Evolutionary conservation across 345 rosid species (phyloP).

Genomic region (Camelina neglecta): DNA sequence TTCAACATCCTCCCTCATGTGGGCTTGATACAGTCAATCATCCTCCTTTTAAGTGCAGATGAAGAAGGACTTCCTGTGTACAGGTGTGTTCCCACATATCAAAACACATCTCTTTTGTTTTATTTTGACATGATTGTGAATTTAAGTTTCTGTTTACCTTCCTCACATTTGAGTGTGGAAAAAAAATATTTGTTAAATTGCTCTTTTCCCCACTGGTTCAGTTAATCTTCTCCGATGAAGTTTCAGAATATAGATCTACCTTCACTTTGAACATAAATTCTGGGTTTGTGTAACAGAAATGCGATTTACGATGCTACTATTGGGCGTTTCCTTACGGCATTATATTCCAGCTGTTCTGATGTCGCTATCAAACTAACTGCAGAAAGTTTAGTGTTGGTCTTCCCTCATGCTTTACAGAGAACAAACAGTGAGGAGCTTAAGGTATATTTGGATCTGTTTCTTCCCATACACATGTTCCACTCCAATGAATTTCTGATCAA

Average conservation of each 20-base stretch:
- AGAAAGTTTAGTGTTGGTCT: conserved; percentile 58
- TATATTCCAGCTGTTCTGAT: conserved; percentile 75
- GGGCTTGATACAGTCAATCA: conserved; percentile 71
- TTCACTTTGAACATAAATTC: conserved; percentile 31
- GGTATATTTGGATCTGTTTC: conserved; percentile 51
- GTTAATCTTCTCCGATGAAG: conserved; percentile 13
- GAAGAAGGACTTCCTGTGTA: conserved; percentile 69
- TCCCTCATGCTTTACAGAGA: conserved; percentile 65
- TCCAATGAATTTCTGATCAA: conserved; percentile 22
- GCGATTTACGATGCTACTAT: conserved; percentile 73
- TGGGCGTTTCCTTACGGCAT: conserved; percentile 68
- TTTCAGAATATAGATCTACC: conserved; percentile 24
- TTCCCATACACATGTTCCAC: conserved; percentile 29
- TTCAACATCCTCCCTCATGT: conserved; percentile 72
- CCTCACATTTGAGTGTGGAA: conserved; percentile 13
- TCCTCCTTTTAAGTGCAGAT: conserved; percentile 69
- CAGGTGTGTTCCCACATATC: conserved; percentile 58
- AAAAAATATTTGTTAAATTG: conserved; percentile 1
- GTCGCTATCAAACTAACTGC: conserved; percentile 73
- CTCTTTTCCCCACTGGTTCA: conserved; percentile 12
- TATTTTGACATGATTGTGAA: conserved; percentile 26
- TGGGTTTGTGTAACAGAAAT: conserved; percentile 57
- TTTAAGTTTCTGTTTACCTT: neutral
- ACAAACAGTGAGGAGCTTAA: conserved; percentile 83
- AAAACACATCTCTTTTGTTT: conserved; percentile 18